Evolutionary conservation across 176 grass and related monocot species (phyloP).

Genomic region (Thalia dealbata): DNA sequence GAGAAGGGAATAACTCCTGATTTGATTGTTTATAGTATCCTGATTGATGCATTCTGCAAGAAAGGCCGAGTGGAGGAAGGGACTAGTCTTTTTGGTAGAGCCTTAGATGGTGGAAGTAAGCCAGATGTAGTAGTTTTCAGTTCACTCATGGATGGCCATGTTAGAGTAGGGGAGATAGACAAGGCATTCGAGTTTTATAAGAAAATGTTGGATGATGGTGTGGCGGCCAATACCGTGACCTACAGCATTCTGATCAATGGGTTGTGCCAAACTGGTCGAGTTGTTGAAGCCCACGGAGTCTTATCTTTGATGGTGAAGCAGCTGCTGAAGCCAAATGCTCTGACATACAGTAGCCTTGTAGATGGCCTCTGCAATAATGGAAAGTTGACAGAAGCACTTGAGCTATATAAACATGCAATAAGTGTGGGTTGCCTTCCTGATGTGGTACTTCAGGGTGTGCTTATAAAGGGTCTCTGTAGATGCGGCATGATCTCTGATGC

Average conservation of each 20-base stretch:
- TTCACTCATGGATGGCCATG: background rate
- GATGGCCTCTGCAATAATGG: constrained; percentile 14
- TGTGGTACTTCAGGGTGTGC: background rate
- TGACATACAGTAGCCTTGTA: constrained; percentile 10
- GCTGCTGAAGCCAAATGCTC: constrained; percentile 2
- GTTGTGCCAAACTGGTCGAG: constrained; percentile 7
- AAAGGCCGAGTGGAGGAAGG: constrained; percentile 11
- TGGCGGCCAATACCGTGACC: background rate
- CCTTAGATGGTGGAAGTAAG: background rate
- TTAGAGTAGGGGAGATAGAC: background rate
- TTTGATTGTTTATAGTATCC: constrained; percentile 15
- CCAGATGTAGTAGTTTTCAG: background rate
- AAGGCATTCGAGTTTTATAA: constrained; percentile 8
- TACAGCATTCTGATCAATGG: constrained; percentile 21
- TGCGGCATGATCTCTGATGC: constrained; percentile 10
- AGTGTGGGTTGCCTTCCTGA: background rate
- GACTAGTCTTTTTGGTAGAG: background rate
- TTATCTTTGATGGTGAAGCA: constrained; percentile 10
- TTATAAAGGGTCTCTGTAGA: constrained; percentile 14
- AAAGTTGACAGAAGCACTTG: constrained; percentile 19
- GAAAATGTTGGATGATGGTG: constrained; percentile 14
- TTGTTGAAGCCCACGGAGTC: constrained; percentile 8
- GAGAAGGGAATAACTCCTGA: constrained; percentile 8
- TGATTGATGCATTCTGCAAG: constrained; percentile 20
- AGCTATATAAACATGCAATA: background rate